A percentile compares a stretch with the other conserved stretches of the same genome.
These are phyloP conservation scores for Westerdykella ornata DNA, from an alignment of 2,329 filamentous ascomycete species.

Conservation along the genomic window DNA sequence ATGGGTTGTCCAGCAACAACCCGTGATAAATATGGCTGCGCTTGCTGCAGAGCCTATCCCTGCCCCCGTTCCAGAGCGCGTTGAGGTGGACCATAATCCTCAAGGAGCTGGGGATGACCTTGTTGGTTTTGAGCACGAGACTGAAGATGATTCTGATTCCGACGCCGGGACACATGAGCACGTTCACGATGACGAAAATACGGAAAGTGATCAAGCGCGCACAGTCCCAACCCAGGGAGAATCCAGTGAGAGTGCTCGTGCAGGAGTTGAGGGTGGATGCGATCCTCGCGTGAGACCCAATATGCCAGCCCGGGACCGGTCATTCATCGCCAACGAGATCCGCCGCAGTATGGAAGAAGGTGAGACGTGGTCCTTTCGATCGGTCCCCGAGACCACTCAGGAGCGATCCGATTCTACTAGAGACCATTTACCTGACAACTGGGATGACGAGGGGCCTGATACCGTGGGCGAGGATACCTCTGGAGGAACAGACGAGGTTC, in stretches of 20 bases:
- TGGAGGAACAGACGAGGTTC: background rate
- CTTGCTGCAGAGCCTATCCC: constrained; percentile 28
- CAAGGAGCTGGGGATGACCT: constrained; percentile 12
- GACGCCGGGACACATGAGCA: constrained; percentile 5
- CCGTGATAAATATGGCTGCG: constrained; percentile 70
- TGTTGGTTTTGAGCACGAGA: constrained; percentile 11
- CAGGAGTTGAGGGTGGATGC: background rate
- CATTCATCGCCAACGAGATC: constrained; percentile 44
- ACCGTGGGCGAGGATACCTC: constrained; percentile 23
- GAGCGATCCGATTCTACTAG: background rate
- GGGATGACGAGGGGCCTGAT: constrained; percentile 22
- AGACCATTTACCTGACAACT: constrained; percentile 14
- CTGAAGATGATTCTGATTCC: constrained; percentile 4
- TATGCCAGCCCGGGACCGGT: constrained; percentile 43
- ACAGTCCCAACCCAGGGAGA: background rate
- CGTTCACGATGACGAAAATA: constrained; percentile 5
- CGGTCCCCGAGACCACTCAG: constrained; percentile 5
- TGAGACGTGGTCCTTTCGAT: constrained; percentile 26
- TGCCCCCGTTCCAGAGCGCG: constrained; percentile 6
- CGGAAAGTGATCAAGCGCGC: background rate
- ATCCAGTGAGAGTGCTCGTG: background rate
- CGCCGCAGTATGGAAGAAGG: constrained; percentile 44
- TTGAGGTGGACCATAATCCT: constrained; percentile 14
- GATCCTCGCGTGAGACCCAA: constrained; percentile 33
- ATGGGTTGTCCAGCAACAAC: constrained; percentile 97